Evolutionary conservation across 495 filamentous ascomycete species (phyloP).

Genomic region (Neurospora sp.): DNA sequence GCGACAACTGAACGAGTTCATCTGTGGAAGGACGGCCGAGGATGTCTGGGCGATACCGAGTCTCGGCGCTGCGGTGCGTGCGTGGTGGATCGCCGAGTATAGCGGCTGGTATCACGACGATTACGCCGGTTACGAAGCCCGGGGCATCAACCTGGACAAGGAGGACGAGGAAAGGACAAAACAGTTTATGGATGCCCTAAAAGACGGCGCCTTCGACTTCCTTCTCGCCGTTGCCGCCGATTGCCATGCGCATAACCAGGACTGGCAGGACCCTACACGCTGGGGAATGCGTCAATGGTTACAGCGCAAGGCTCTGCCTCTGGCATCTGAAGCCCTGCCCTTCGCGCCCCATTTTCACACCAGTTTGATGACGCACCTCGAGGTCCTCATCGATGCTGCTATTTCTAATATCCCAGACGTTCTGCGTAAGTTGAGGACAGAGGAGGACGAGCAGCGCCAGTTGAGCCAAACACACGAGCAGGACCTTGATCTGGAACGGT

Average conservation of each 20-base stretch:
- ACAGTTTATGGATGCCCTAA: slow-evolving; percentile 64
- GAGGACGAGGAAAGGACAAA: slow-evolving; percentile 60
- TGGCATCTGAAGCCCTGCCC: slow-evolving; percentile 49
- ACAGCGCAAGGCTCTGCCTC: slow-evolving; percentile 60
- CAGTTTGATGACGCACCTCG: slow-evolving; percentile 67
- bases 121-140: slow-evolving; percentile 44
- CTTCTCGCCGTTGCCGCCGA: slow-evolving; percentile 75
- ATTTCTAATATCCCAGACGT: slow-evolving; percentile 92
- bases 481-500: slow-evolving; percentile 75
- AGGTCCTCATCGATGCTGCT: slow-evolving; percentile 78
- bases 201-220: slow-evolving; percentile 87
- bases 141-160: slow-evolving; percentile 40
- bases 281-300: slow-evolving; percentile 64
- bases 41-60: slow-evolving; percentile 57
- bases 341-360: slow-evolving; percentile 55
- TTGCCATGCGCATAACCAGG: slow-evolving; percentile 40
- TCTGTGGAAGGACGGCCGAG: slow-evolving; percentile 53
- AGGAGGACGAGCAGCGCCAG: slow-evolving; percentile 78
- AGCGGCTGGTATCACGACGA: slow-evolving; percentile 79
- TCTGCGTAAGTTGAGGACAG: slow-evolving; percentile 70
- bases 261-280: slow-evolving; percentile 75
- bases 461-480: slow-evolving; percentile 63
- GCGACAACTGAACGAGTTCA: slow-evolving; percentile 53
- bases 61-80: slow-evolving; percentile 63
- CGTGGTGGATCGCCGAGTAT: slow-evolving; percentile 86